Base-by-base conservation (phyloP, 306 rosid species). In the Lotus japonicus region DNA sequence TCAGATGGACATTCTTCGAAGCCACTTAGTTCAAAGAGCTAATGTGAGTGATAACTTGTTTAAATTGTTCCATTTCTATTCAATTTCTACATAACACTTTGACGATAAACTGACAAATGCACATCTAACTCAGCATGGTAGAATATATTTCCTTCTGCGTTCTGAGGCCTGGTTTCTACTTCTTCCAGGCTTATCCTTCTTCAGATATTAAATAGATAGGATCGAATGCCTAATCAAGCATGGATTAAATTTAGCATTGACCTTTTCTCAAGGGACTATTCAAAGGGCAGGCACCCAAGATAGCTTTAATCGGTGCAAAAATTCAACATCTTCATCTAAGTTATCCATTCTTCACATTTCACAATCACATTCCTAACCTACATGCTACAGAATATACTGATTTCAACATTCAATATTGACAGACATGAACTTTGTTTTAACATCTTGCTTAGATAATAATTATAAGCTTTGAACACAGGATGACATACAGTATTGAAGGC, bases 261-360 rank as follows among this genome's bases (percentile, higher is more conserved):
- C 60, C 67, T 19, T 19, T 49, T 60, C 66, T 18, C 79, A 48
- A 11, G 53, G 70, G 3, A 61, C 64, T 58, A 70, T 58, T 71
- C 75, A 38, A 43, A 70, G 66, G 42, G 19, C 58, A 28, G 58
- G 46, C 36, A 31, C 7, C 7, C 36, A 7, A 31, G 7, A 5
- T 31, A 5, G 36, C 36, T 31, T 31, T 17, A 75, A 11, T 14
- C 12, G 48, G 48, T 28, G 7, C 11, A 35, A 56, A 31, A 48
- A 13, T 56, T 15, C n/a, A n/a, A 64, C 26, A 14, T 75, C 35
- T 33, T 64, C 43, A 60, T 56, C 42, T 59, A 9, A 43, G 33
- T 13, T 51, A 42, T 51, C 2, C 50, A 23, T 58, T 58, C 56
- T 42, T 74, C 49, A 31, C 7, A 31, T 31, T 31, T 31, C 36